Conservation (phyloP, 139 green algal genomes). For the Chlamydomonas schloesseri region DNA sequence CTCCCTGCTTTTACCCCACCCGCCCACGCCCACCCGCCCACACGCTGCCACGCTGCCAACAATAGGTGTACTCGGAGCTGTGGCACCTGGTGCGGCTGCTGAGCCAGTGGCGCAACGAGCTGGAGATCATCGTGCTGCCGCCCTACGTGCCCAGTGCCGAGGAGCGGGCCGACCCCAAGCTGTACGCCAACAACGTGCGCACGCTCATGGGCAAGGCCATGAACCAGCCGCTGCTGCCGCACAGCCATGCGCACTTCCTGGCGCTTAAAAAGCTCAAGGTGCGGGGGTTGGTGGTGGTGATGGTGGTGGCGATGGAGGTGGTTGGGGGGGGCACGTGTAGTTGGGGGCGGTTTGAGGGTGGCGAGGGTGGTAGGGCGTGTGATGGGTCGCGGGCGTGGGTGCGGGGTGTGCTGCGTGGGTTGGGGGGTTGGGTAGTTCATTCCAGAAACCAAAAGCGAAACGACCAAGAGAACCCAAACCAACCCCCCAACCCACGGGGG, state of each 20-base stretch:
- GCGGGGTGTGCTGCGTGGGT: too few relatives aligned
- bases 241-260: conserved; percentile 24
- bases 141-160: conserved; percentile 6
- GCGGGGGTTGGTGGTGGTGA: neutral
- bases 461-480: too few relatives aligned
- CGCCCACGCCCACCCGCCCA: neutral
- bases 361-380: too few relatives aligned
- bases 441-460: too few relatives aligned
- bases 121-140: conserved; percentile 33
- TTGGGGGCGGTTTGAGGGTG: too few relatives aligned
- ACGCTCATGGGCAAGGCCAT: neutral
- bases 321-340: too few relatives aligned
- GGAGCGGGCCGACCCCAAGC: neutral
- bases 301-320: neutral
- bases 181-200: conserved; percentile 31
- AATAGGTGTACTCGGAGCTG: conserved; percentile 33
- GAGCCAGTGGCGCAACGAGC: conserved; percentile 31
- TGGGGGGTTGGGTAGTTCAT: too few relatives aligned
- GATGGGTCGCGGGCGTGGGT: too few relatives aligned
- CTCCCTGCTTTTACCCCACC: neutral
- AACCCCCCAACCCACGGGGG: too few relatives aligned
- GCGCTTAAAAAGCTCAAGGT: conserved; percentile 32
- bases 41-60: neutral
- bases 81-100: conserved; percentile 37
- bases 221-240: neutral